phyloP scores from a whole-genome alignment of 1,284 basidiomycete species.

The Entoloma clypeatum region DNA sequence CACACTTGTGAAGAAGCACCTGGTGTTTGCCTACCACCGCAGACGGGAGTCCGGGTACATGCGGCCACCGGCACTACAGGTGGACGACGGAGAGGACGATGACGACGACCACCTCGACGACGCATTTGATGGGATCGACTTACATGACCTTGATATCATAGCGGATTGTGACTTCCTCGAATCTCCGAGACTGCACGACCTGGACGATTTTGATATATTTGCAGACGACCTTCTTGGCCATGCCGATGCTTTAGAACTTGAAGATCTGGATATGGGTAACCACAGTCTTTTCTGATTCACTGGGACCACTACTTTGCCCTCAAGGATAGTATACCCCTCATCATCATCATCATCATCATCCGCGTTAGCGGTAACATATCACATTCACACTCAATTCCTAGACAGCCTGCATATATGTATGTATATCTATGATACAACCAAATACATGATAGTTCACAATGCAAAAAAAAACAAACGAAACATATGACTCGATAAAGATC shows the following conservation, averaged over 20 bases:
- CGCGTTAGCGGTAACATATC: too few species aligned
- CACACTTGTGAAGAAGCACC: conserved; percentile 20
- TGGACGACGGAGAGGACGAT: conserved; percentile 4
- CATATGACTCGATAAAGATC: not conserved
- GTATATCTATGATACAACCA: too few species aligned
- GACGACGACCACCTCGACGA: conserved; percentile 7
- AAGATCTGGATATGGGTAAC: conserved; percentile 8
- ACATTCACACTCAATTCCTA: too few species aligned
- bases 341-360: too few species aligned
- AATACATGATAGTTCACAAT: too few species aligned
- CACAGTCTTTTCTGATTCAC: conserved; percentile 5
- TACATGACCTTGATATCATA: too few species aligned
- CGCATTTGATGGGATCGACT: too few species aligned
- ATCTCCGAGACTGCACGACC: conserved; percentile 18
- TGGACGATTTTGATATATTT: conserved; percentile 17
- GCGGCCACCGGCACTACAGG: not conserved
- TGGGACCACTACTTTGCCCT: too few species aligned
- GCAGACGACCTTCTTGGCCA: conserved; percentile 11
- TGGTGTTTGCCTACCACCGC: conserved; percentile 17
- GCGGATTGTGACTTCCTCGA: conserved; percentile 16
- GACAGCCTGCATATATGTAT: too few species aligned
- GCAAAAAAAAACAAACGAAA: too few species aligned
- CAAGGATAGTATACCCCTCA: too few species aligned
- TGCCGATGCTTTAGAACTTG: conserved; percentile 3
- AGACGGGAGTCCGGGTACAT: conserved; percentile 9